Conservation (phyloP, 768 basidiomycete species). For the Serpula lacrymans region DNA sequence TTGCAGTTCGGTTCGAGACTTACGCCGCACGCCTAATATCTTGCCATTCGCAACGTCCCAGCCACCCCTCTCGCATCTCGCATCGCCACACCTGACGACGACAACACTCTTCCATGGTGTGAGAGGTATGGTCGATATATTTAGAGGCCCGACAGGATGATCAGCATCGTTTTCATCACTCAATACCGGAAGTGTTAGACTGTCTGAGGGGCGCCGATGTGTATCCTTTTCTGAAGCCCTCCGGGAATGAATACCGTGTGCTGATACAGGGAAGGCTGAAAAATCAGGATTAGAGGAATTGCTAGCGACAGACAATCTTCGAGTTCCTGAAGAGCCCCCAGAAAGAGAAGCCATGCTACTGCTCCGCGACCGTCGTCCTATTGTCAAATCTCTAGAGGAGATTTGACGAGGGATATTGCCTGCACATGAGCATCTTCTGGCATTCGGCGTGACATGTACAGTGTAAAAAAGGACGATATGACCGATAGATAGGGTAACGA, state of each 20-base stretch:
- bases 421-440: conserved; percentile 66
- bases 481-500: conserved; percentile 63
- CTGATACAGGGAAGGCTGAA: conserved; percentile 73
- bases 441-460: conserved; percentile 51
- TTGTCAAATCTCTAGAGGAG: conserved; percentile 39
- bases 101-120: conserved; percentile 61
- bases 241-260: conserved; percentile 73
- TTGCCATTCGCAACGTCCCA: conserved; percentile 65
- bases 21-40: conserved; percentile 69
- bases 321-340: conserved; percentile 39
- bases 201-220: conserved; percentile 47
- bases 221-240: conserved; percentile 68
- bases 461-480: conserved; percentile 65
- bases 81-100: conserved; percentile 49
- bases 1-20: conserved; percentile 40
- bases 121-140: conserved; percentile 27
- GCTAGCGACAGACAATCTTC: conserved; percentile 43
- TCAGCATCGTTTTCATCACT: conserved; percentile 24
- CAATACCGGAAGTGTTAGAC: conserved; percentile 36
- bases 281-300: conserved; percentile 38
- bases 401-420: conserved; percentile 43
- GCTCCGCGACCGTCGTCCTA: conserved; percentile 59
- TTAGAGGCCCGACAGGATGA: conserved; percentile 30
- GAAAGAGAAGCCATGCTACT: conserved; percentile 47
- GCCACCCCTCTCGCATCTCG: conserved; percentile 68